phyloP scores from a whole-genome alignment of 2,329 filamentous ascomycete genomes.

The Xylaria hypoxylon region DNA sequence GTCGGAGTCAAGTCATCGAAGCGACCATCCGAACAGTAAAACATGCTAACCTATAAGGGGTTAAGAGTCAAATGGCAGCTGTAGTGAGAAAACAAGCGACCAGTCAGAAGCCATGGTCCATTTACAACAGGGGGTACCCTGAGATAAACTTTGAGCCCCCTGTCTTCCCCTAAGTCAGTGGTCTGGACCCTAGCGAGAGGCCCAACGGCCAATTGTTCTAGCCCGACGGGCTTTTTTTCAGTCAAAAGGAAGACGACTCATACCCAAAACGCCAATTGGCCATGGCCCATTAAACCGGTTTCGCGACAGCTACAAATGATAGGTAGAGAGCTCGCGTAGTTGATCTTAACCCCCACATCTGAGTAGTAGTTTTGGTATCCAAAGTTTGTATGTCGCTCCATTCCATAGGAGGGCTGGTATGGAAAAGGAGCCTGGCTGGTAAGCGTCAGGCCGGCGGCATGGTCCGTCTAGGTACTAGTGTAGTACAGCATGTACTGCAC shows the following conservation, averaged over 20 bases:
- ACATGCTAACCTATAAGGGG: conserved; percentile 12
- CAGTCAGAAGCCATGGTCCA: conserved; percentile 31
- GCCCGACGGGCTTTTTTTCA: conserved; percentile 16
- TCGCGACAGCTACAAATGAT: conserved; percentile 17
- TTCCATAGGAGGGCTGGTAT: conserved; percentile 1
- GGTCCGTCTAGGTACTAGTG: background rate
- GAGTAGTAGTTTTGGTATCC: background rate
- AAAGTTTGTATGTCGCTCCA: background rate
- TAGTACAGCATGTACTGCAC: background rate
- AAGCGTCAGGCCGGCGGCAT: conserved; percentile 1
- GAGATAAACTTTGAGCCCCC: conserved; percentile 28
- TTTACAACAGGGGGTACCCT: conserved; percentile 31
- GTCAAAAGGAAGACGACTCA: conserved; percentile 8
- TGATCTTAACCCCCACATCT: background rate
- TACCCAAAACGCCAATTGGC: conserved; percentile 19
- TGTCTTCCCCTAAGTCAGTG: conserved; percentile 11
- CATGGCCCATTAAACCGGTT: background rate
- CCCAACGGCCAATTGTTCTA: conserved; percentile 30
- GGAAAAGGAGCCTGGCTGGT: background rate
- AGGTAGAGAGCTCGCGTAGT: conserved; percentile 17
- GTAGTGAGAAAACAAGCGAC: conserved; percentile 28
- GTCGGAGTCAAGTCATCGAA: conserved; percentile 27
- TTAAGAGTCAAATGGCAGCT: background rate
- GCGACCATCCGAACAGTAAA: conserved; percentile 13
- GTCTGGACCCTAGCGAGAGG: background rate